A percentile compares a stretch with the other conserved stretches of the same genome.
Conservation (phyloP, 164 flowering plant species). For the Vitis rupestris region DNA sequence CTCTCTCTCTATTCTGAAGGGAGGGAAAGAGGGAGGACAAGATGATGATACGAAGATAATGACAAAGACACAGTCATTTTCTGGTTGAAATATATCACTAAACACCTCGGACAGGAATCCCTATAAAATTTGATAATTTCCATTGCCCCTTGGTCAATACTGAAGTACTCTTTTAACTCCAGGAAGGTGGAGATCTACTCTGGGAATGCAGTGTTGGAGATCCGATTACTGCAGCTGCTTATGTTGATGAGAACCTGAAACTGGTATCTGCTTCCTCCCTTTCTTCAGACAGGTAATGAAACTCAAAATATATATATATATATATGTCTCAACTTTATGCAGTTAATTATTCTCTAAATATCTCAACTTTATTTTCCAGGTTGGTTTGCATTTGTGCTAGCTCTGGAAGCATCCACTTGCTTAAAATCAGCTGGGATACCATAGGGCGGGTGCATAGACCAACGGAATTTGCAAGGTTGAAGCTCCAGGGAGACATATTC, state of each 20-base stretch:
- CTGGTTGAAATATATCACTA: not conserved
- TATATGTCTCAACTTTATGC: not conserved
- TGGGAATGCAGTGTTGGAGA: conserved; percentile 72
- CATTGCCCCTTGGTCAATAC: not conserved
- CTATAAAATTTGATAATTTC: not conserved
- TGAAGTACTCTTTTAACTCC: not conserved
- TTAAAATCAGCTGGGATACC: conserved; percentile 33
- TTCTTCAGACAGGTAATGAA: conserved; percentile 53
- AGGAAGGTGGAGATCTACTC: conserved; percentile 64
- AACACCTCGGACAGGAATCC: not conserved
- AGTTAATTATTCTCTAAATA: too few relatives aligned
- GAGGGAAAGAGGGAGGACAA: too few relatives aligned
- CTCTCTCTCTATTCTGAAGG: too few relatives aligned
- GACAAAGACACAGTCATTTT: too few relatives aligned
- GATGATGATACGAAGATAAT: too few relatives aligned
- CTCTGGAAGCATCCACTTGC: conserved; percentile 63
- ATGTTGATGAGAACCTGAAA: conserved; percentile 67
- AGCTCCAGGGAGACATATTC: conserved; percentile 68
- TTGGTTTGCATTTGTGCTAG: conserved; percentile 75
- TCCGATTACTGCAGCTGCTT: conserved; percentile 87
- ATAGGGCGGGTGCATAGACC: conserved; percentile 9
- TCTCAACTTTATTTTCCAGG: conserved; percentile 35
- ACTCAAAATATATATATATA: not conserved
- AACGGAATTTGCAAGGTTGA: conserved; percentile 52
- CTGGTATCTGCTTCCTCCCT: conserved; percentile 35